phyloP scores from a whole-genome alignment of 345 rosid genomes.

The Microthlaspi erraticum region DNA sequence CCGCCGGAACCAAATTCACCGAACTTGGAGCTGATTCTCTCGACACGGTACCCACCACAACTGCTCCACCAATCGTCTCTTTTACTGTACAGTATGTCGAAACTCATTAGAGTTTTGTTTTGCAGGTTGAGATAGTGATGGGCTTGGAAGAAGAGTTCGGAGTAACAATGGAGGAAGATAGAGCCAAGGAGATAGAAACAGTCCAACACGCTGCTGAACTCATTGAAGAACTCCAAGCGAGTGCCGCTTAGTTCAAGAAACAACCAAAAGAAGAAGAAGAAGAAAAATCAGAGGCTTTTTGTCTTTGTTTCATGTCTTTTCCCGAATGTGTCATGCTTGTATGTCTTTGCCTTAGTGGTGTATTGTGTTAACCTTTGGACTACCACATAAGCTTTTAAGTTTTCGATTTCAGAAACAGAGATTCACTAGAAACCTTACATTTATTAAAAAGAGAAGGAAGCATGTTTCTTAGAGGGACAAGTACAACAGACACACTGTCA shows the following conservation, averaged over 20 bases:
- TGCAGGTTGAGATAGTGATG: slow-evolving; percentile 77
- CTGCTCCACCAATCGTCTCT: not conserved
- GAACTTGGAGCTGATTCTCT: slow-evolving; percentile 82
- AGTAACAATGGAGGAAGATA: slow-evolving; percentile 68
- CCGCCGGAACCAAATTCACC: slow-evolving; percentile 56
- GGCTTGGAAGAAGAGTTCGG: slow-evolving; percentile 71
- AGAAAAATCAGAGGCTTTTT: not conserved
- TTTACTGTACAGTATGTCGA: not conserved
- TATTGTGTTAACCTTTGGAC: slow-evolving; percentile 26
- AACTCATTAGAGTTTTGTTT: not conserved
- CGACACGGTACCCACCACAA: slow-evolving; percentile 52
- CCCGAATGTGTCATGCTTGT: slow-evolving; percentile 1
- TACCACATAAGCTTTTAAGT: slow-evolving; percentile 13
- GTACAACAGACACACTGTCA: not conserved
- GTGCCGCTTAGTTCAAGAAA: slow-evolving; percentile 10
- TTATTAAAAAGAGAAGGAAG: not conserved
- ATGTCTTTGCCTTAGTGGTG: slow-evolving; percentile 20
- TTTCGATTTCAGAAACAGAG: not conserved
- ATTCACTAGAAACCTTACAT: slow-evolving; percentile 9
- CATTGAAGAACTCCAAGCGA: slow-evolving; percentile 57
- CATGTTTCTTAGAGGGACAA: slow-evolving; percentile 12
- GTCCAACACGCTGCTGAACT: slow-evolving; percentile 76
- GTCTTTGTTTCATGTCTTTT: slow-evolving; percentile 14
- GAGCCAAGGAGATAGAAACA: slow-evolving; percentile 59
- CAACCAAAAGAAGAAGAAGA: not conserved